Conservation (phyloP, 495 filamentous ascomycete species). For the Cercophora sp. region DNA sequence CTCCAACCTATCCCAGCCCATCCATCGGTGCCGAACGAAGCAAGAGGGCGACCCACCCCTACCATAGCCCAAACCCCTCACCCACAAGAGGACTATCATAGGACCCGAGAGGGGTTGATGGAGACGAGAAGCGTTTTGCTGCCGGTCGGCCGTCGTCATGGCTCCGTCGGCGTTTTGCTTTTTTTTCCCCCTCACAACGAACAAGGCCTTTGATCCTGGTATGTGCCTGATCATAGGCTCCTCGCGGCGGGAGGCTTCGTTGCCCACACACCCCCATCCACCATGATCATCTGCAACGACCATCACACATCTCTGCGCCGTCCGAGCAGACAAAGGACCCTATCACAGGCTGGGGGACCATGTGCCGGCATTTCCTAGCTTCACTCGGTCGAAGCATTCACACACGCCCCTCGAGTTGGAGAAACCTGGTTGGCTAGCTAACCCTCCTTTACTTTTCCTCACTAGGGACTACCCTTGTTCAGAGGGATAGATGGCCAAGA, state of each 20-base stretch:
- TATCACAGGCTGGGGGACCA: neutral
- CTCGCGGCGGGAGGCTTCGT: no score
- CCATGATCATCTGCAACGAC: constrained; percentile 14
- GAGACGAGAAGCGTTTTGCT: constrained; percentile 4
- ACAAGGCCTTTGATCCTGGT: no score
- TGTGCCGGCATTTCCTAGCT: constrained; percentile 5
- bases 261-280: neutral
- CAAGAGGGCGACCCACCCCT: no score
- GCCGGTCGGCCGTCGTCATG: neutral
- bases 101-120: neutral
- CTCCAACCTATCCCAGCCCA: no score
- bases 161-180: constrained; percentile 1
- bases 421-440: constrained; percentile 11
- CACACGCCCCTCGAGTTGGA: neutral
- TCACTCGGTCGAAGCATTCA: neutral
- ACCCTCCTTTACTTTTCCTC: no score
- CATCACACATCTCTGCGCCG: constrained; percentile 7
- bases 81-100: neutral
- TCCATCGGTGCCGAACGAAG: no score
- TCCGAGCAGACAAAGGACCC: neutral
- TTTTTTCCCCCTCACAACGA: no score
- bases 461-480: no score
- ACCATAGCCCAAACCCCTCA: neutral
- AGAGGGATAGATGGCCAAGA: constrained; percentile 1
- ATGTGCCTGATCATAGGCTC: no score